Evolutionary conservation across 495 filamentous ascomycete genomes (phyloP), one percentile per base, ranked within the genome.

Genomic region (Aspergillus campestris): DNA sequence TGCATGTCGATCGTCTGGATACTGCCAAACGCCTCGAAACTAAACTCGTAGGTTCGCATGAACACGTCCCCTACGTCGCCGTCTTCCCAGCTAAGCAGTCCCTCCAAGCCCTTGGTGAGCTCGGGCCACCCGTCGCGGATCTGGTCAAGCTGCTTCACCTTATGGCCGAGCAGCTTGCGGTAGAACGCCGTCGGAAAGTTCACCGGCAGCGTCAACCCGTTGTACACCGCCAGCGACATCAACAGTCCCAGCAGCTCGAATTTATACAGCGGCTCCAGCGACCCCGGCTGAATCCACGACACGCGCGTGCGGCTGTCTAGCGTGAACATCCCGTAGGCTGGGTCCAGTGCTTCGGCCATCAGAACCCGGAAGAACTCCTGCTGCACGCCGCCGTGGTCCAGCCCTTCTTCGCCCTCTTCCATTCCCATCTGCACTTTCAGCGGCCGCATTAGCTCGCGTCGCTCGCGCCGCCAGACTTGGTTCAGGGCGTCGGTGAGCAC

Each of bases 351-450:
- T 56, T 94, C 83, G 5, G 72, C 78, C 52, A 94, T 79, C 41
- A 85, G 79, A 32, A 95, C 55, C 30, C 86, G 80, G 67, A 98
- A 96, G 64, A 95, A 97, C 47, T 98, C 92, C 57, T 91, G 89
- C 49, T 94, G 88, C 4, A 97, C 88, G 40, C 92, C 92, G 43
- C 92, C 92, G 45, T 89, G 86, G 64, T 98, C 92, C 13, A 91
- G 73, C 1, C 92, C 92, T 56, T 94, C 84, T 64, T 96, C 92
- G 11, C 89, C 87, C 47, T 75, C 74, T 14, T 81, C 74, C 57
- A 85, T 83, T 5, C 87, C 87, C 51, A 97, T 80, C 36, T 85
- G 80, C 28, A 98, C 84, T 49, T 94, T 95, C 27, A 98, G 67
- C 0, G 92, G 92, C 29, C 84, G 77, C 63, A 89, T 70, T 5